Conservation (phyloP, 1,139 yeast species). For the Scheffersomyces cryptocercus region DNA sequence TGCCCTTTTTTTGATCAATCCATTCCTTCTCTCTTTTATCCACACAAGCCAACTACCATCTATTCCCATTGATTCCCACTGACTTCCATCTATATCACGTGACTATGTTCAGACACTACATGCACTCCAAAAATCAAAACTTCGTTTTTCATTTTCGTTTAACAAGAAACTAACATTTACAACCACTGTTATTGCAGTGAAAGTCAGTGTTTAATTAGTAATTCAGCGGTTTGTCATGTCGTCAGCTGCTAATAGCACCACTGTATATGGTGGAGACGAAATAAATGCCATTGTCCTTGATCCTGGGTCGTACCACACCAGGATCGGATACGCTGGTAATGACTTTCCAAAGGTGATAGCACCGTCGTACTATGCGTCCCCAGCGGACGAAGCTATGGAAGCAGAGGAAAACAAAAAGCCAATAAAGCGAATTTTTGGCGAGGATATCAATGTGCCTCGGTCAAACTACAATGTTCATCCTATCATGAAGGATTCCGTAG, state of each 20-base stretch:
- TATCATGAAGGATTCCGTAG: constrained; percentile 59
- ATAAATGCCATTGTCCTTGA: constrained; percentile 89
- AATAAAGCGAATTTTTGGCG: constrained; percentile 48
- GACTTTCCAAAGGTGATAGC: constrained; percentile 80
- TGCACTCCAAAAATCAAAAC: too few species aligned
- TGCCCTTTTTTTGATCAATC: too few species aligned
- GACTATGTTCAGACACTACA: too few species aligned
- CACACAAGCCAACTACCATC: constrained; percentile 1
- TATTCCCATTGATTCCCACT: neutral
- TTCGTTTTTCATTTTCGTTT: too few species aligned
- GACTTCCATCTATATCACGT: neutral
- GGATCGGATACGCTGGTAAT: constrained; percentile 93
- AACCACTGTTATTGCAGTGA: too few species aligned
- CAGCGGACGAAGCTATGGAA: constrained; percentile 6
- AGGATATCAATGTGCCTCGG: constrained; percentile 56
- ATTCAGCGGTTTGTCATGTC: constrained; percentile 12
- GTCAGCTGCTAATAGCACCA: constrained; percentile 12
- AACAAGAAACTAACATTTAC: too few species aligned
- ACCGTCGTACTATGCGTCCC: constrained; percentile 57
- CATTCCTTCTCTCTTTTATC: neutral
- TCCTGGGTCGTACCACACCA: constrained; percentile 82
- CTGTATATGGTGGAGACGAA: constrained; percentile 66
- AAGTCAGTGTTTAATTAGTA: neutral
- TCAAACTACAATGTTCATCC: constrained; percentile 54
- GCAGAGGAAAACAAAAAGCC: constrained; percentile 9